Conservation (phyloP, 2,329 filamentous ascomycete genomes). For the Aureobasidium sp. region DNA sequence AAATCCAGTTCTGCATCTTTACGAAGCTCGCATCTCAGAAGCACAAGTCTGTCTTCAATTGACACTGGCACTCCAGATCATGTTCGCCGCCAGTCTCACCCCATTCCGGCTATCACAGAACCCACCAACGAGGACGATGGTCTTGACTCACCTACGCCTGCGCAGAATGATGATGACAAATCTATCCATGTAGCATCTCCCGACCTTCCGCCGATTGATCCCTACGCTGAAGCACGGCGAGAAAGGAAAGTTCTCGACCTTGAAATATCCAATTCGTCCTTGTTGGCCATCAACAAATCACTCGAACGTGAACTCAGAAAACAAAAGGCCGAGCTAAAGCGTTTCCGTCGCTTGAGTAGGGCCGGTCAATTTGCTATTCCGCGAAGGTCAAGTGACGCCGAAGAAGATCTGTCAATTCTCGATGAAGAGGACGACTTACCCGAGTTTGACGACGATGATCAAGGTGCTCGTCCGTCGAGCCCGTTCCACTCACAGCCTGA, state of each 20-base stretch:
- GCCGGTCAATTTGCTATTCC: constrained; percentile 64
- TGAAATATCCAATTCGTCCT: constrained; percentile 91
- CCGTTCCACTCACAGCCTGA: constrained; percentile 17
- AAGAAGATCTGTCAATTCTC: background rate
- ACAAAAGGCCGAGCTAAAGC: constrained; percentile 78
- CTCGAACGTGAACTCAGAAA: constrained; percentile 86
- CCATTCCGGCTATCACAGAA: constrained; percentile 5
- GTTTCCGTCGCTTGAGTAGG: constrained; percentile 78
- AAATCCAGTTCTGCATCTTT: constrained; percentile 1
- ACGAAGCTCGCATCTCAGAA: constrained; percentile 1
- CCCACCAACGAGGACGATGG: background rate
- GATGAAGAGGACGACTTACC: constrained; percentile 32
- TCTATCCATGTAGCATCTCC: background rate
- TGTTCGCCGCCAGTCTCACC: background rate
- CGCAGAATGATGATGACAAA: background rate
- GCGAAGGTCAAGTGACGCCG: background rate
- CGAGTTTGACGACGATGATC: constrained; percentile 29
- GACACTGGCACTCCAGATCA: constrained; percentile 12
- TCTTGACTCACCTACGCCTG: background rate
- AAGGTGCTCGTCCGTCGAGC: constrained; percentile 24
- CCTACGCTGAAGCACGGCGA: constrained; percentile 78
- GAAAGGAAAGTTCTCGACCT: constrained; percentile 94
- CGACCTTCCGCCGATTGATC: constrained; percentile 53
- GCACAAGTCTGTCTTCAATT: constrained; percentile 13
- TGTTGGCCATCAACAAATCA: constrained; percentile 90